These are phyloP conservation scores for Lagenidium sp. DNA, from an alignment of 352 stramenopile species.

Conservation along the genomic window DNA sequence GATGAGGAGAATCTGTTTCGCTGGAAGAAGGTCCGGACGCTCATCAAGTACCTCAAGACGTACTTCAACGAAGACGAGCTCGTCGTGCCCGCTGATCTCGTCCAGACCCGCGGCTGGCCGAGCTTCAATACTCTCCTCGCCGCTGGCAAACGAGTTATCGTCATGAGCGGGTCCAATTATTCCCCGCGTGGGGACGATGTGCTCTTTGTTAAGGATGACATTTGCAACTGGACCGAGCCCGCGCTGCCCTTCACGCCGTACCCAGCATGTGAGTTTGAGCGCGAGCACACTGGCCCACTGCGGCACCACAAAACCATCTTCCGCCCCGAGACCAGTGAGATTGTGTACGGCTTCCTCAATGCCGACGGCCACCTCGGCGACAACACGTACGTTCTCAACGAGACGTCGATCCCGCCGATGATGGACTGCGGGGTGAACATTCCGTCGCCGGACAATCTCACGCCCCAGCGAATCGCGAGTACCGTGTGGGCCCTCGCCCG, in stretches of 20 bases:
- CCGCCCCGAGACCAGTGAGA: conserved; percentile 77
- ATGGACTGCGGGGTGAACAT: conserved; percentile 69
- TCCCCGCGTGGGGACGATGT: conserved; percentile 43
- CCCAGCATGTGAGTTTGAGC: conserved; percentile 46
- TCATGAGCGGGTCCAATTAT: conserved; percentile 76
- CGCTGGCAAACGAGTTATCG: conserved; percentile 60
- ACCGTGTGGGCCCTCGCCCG: conserved; percentile 49
- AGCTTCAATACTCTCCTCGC: conserved; percentile 51
- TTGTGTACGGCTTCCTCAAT: conserved; percentile 78
- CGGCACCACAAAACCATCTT: conserved; percentile 53
- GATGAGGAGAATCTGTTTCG: conserved; percentile 60
- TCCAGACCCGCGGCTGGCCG: conserved; percentile 39
- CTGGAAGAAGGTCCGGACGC: conserved; percentile 70
- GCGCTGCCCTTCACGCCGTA: conserved; percentile 47
- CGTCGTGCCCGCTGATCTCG: conserved; percentile 48
- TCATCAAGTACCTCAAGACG: conserved; percentile 54
- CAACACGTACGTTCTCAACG: conserved; percentile 62
- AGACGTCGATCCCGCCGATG: conserved; percentile 50
- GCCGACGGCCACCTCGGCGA: conserved; percentile 55
- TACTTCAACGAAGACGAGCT: conserved; percentile 59
- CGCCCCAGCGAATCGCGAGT: conserved; percentile 70
- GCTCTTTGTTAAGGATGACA: conserved; percentile 64
- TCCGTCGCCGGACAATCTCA: conserved; percentile 77
- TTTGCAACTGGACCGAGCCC: conserved; percentile 78
- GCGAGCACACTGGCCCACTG: conserved; percentile 26